phyloP scores from a whole-genome alignment of 768 basidiomycete species.

The Cyathus striatus region DNA sequence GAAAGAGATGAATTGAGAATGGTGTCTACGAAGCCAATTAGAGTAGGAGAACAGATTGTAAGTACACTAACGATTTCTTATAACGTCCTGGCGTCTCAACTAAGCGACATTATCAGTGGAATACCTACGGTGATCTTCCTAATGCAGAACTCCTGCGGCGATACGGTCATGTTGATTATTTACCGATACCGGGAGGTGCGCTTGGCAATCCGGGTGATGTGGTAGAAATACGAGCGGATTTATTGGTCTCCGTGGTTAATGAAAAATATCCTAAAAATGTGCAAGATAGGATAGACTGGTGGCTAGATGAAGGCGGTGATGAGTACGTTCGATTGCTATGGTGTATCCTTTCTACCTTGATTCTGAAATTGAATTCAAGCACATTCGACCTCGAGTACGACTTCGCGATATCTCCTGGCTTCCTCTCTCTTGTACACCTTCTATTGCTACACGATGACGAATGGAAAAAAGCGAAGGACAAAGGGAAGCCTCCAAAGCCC shows the following conservation, averaged over 20 bases:
- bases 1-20: slow-evolving; percentile 71
- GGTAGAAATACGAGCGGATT: slow-evolving; percentile 72
- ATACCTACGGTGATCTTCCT: slow-evolving; percentile 91
- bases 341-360: not conserved
- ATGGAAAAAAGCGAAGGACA: slow-evolving; percentile 54
- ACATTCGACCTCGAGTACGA: slow-evolving; percentile 52
- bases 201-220: slow-evolving; percentile 75
- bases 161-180: slow-evolving; percentile 87
- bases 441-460: slow-evolving; percentile 51
- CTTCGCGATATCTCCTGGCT: slow-evolving; percentile 43
- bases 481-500: slow-evolving; percentile 72
- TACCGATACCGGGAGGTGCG: slow-evolving; percentile 45
- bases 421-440: slow-evolving; percentile 63
- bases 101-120: slow-evolving; percentile 53
- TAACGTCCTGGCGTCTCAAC: slow-evolving; percentile 3
- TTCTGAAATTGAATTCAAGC: slow-evolving; percentile 26
- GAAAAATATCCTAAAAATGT: slow-evolving; percentile 12
- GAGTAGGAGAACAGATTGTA: slow-evolving; percentile 84
- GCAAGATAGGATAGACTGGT: slow-evolving; percentile 74
- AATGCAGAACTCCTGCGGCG: slow-evolving; percentile 91
- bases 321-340: slow-evolving; percentile 50
- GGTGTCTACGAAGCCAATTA: slow-evolving; percentile 73
- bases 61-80: slow-evolving; percentile 21
- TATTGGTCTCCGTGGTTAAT: slow-evolving; percentile 43
- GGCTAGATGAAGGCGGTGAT: slow-evolving; percentile 86